Conservation (phyloP, 257 asterid species). For the Solanum ossicruentum region DNA sequence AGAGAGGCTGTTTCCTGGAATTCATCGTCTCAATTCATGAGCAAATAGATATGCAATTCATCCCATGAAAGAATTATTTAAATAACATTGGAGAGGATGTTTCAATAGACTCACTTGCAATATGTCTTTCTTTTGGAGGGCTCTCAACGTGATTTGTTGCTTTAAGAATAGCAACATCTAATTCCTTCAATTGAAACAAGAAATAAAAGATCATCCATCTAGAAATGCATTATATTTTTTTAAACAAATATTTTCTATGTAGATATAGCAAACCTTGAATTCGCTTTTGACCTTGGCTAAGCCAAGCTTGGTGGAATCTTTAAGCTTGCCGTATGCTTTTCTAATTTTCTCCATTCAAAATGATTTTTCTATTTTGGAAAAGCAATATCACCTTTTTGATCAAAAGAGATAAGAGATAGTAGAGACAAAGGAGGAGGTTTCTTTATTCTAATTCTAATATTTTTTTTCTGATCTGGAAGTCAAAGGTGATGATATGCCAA, state of each 20-base stretch:
- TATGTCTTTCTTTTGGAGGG: slow-evolving; percentile 84
- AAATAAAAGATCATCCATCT: neutral
- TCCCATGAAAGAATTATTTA: neutral
- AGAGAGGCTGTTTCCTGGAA: too few relatives aligned
- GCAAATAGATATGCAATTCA: neutral
- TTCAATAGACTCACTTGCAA: slow-evolving; percentile 50
- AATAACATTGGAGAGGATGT: neutral
- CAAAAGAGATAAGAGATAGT: slow-evolving; percentile 6
- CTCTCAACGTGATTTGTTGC: slow-evolving; percentile 80
- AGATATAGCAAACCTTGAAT: slow-evolving; percentile 43
- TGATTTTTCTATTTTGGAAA: neutral
- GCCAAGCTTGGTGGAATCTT: slow-evolving; percentile 90
- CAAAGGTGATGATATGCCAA: neutral
- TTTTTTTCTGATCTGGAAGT: neutral
- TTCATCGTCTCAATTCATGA: too few relatives aligned
- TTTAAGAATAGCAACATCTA: slow-evolving; percentile 83
- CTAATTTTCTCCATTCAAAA: slow-evolving; percentile 65
- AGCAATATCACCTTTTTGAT: neutral
- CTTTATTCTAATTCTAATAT: neutral
- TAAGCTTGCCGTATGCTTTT: slow-evolving; percentile 88
- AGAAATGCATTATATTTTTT: neutral
- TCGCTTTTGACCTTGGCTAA: slow-evolving; percentile 93
- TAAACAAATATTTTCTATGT: neutral
- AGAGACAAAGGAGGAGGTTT: slow-evolving; percentile 14
- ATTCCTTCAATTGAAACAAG: slow-evolving; percentile 33